phyloP scores from a whole-genome alignment of 106 monocot species.

The Dendrobium nobile region DNA sequence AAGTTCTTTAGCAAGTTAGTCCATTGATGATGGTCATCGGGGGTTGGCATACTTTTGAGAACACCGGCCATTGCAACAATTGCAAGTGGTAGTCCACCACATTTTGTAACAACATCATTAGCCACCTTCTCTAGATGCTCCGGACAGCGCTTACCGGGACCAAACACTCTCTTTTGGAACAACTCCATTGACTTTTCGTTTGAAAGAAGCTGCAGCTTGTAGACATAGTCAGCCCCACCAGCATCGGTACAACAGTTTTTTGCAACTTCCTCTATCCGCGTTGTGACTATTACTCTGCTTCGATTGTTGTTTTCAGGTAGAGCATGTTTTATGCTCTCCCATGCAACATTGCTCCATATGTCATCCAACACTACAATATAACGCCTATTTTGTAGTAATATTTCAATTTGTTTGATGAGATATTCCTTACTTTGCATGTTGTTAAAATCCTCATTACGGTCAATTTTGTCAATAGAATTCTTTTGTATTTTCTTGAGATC shows the following conservation, averaged over 20 bases:
- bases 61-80: background rate
- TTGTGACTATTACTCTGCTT: constrained; percentile 18
- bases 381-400: constrained; percentile 14
- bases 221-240: constrained; percentile 10
- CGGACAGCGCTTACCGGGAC: constrained; percentile 3
- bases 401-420: constrained; percentile 8
- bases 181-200: no score
- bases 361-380: no score
- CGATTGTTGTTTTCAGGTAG: background rate
- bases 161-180: no score
- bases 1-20: background rate
- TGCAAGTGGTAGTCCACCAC: background rate
- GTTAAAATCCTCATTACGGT: background rate
- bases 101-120: constrained; percentile 23
- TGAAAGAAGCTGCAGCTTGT: background rate
- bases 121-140: background rate
- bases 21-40: background rate
- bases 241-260: background rate
- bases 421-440: background rate
- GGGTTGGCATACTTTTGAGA: background rate
- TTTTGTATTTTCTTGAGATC: constrained; percentile 5
- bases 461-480: background rate
- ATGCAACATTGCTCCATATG: no score
- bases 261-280: constrained; percentile 1
- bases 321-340: no score